Percentiles rank a stretch among this genome's conserved stretches.
These are phyloP conservation scores for Fragosphaeria purpurea DNA, from an alignment of 2,329 filamentous ascomycete genomes.

Conservation along the genomic window DNA sequence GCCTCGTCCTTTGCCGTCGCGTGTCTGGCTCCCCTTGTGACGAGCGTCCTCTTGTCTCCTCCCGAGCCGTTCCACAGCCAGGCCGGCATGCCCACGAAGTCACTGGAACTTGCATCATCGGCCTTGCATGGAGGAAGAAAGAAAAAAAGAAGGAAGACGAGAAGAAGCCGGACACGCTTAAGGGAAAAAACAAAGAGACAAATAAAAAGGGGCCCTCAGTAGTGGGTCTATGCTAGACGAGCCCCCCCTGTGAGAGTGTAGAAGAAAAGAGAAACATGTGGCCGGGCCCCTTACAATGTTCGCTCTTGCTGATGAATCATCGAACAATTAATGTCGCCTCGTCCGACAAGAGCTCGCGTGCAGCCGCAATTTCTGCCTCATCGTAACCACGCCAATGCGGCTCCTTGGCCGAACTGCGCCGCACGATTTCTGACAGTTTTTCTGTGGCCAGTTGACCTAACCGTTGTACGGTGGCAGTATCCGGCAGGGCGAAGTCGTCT, in stretches of 20 bases:
- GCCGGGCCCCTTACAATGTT: too few species aligned
- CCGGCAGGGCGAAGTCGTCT: slow-evolving; percentile 44
- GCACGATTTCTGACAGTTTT: slow-evolving; percentile 68
- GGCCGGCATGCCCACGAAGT: slow-evolving; percentile 16
- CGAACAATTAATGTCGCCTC: slow-evolving; percentile 35
- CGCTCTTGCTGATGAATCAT: slow-evolving; percentile 20
- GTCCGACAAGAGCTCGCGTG: slow-evolving; percentile 53
- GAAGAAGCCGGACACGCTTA: neutral
- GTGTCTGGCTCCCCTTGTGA: neutral
- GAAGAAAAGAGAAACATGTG: neutral
- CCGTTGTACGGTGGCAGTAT: slow-evolving; percentile 49
- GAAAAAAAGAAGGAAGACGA: neutral
- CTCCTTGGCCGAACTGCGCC: slow-evolving; percentile 49
- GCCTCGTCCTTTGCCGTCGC: neutral
- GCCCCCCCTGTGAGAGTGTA: neutral
- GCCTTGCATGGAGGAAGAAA: slow-evolving; percentile 1
- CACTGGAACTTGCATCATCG: slow-evolving; percentile 16
- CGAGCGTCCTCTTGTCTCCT: neutral
- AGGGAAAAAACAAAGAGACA: neutral
- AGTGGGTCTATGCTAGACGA: too few species aligned
- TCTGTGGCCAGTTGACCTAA: slow-evolving; percentile 63
- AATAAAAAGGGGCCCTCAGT: too few species aligned
- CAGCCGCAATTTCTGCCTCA: slow-evolving; percentile 60
- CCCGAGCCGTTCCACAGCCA: slow-evolving; percentile 12
- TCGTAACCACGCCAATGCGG: slow-evolving; percentile 65